Base-by-base conservation (phyloP, 2,329 filamentous ascomycete genomes). In the Pyrenophora tritici-repentis region DNA sequence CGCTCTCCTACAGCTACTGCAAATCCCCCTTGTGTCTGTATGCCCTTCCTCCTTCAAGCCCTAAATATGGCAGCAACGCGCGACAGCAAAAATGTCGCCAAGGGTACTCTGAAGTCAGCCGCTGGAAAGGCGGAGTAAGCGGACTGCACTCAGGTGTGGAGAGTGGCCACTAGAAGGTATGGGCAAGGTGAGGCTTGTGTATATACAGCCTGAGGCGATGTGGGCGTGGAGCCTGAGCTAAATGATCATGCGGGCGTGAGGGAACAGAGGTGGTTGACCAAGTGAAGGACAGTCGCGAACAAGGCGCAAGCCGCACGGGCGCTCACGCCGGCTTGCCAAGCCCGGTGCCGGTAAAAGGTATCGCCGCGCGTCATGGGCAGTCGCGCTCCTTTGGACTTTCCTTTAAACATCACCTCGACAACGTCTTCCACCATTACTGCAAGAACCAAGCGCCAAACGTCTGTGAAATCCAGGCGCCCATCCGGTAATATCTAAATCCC, bases 1-100 rank as follows among this genome's bases (percentile, higher is more conserved):
- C 59, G 64, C 59, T 58, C 58, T 67, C 69, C 64, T 60, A 64
- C 69, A 64, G 63, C 62, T 59, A 62, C 60, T 66, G 68, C 61
- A 52, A 24, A 60, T 64, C 63, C 61, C 59, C 64, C 67, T 66
- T 51, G 17, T 47, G 48, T 51, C 52, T 56, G 54, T 62, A 55
- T 61, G 56, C 54, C 59, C 63, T 63, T 59, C 66, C 59, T 59
- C 67, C 66, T 66, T 65, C 65, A 61, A 58, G 56, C 67, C 59
- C 61, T 51, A 56, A 42, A 53, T 45, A 51, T 44, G 51, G 55
- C 47, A 58, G 53, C 38, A 61, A 58, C 42, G 55, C 56, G 58
- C 58, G 43, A 54, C 46, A 47, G 56, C 56, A 45, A 59, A 39
- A 10, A 29, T 18, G 46, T 42, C 53, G 50, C 53, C 40, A 50